Evolutionary conservation across 257 asterid species (phyloP).

Genomic region (Ligustrum vulgare): DNA sequence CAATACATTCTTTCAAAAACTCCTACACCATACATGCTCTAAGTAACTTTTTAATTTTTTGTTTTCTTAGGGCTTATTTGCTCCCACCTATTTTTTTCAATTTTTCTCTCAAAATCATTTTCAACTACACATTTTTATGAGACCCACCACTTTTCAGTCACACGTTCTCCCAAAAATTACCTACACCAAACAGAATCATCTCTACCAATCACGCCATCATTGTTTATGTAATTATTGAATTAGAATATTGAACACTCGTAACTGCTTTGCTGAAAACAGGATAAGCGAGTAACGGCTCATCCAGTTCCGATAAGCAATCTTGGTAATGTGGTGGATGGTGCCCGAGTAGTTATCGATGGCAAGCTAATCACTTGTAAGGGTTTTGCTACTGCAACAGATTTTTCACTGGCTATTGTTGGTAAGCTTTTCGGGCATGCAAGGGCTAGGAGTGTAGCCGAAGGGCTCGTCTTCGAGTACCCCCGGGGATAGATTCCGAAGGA

Average conservation of each 20-base stretch:
- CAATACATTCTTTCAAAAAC: no score
- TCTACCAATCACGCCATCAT: background rate
- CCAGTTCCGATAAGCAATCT: slow-evolving; percentile 49
- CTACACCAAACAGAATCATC: background rate
- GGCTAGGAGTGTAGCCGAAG: slow-evolving; percentile 94
- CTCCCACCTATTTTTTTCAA: no score
- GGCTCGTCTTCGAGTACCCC: slow-evolving; percentile 76
- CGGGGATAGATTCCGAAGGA: slow-evolving; percentile 12
- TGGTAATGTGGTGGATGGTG: slow-evolving; percentile 31
- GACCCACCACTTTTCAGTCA: no score
- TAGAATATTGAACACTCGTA: slow-evolving; percentile 2
- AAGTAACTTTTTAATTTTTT: no score
- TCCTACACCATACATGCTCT: no score
- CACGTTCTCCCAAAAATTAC: no score
- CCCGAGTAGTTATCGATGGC: slow-evolving; percentile 76
- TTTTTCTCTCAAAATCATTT: no score
- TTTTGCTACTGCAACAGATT: slow-evolving; percentile 56
- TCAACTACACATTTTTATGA: no score
- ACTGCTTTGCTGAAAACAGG: slow-evolving; percentile 44
- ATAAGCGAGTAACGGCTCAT: slow-evolving; percentile 60
- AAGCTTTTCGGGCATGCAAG: slow-evolving; percentile 83
- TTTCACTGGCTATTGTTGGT: slow-evolving; percentile 67
- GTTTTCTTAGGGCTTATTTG: no score
- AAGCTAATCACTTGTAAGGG: slow-evolving; percentile 77
- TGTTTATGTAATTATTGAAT: background rate